Conservation (phyloP, 2,329 filamentous ascomycete species). For the Emydomyces testavorans region DNA sequence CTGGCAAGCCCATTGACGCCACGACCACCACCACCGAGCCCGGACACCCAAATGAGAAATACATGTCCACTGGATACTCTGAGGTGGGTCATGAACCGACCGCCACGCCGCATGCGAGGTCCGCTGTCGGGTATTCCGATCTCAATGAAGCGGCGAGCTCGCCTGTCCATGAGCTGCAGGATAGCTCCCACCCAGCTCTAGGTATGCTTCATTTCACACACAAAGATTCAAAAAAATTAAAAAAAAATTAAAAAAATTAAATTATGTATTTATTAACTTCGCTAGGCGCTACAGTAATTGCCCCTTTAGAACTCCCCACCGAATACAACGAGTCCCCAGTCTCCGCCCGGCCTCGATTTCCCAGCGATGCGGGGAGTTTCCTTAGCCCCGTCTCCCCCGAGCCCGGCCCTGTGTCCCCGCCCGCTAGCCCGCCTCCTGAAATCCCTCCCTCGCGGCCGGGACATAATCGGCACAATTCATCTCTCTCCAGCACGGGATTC, state of each 20-base stretch:
- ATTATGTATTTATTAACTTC: too few species aligned
- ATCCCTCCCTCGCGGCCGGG: background rate
- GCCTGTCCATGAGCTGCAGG: conserved; percentile 26
- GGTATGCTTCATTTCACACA: background rate
- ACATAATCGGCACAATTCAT: conserved; percentile 16
- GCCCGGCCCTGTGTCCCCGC: conserved; percentile 13
- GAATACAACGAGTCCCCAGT: conserved; percentile 14
- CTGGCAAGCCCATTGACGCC: conserved; percentile 19
- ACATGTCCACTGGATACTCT: conserved; percentile 12
- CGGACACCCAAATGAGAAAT: conserved; percentile 15
- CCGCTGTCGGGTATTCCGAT: conserved; percentile 12
- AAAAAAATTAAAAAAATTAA: background rate
- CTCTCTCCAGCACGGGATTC: conserved; percentile 16
- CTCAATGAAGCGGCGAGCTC: conserved; percentile 20
- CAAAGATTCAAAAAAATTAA: background rate
- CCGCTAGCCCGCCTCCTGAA: conserved; percentile 12
- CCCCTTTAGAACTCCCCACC: conserved; percentile 14
- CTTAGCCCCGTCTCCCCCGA: conserved; percentile 15
- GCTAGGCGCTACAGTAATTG: conserved; percentile 10
- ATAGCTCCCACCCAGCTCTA: conserved; percentile 15
- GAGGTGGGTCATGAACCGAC: conserved; percentile 14
- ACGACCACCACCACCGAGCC: conserved; percentile 18
- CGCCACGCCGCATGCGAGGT: conserved; percentile 12
- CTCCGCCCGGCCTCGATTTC: conserved; percentile 15
- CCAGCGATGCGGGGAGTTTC: conserved; percentile 18